Percentiles rank a stretch among this genome's conserved stretches.
Conservation (phyloP, 208 protist genomes). For the Crithidia mellificae region DNA sequence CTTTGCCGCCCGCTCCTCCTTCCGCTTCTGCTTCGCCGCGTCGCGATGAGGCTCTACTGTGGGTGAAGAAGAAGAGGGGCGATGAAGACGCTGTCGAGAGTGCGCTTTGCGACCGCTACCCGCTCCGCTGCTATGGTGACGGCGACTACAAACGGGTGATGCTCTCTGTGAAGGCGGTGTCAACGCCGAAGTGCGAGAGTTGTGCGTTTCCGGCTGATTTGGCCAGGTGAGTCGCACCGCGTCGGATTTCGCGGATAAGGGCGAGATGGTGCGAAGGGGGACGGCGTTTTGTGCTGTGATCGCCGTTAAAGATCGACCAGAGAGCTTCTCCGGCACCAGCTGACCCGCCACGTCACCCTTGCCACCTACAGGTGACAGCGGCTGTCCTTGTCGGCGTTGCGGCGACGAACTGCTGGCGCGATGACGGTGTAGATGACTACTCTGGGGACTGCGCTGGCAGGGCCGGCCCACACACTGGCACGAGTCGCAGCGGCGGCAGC, state of each 20-base stretch:
- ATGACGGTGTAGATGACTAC: no score
- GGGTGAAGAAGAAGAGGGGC: not conserved
- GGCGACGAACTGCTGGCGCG: no score
- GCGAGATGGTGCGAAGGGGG: not conserved
- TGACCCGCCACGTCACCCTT: no score
- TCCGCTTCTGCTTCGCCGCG: not conserved
- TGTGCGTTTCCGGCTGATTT: slow-evolving; percentile 8
- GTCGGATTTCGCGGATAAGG: not conserved
- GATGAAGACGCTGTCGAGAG: not conserved
- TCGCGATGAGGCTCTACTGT: not conserved
- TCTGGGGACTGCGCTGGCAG: not conserved
- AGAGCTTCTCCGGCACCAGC: no score
- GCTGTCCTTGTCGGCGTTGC: no score
- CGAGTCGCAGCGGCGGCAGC: slow-evolving; percentile 19
- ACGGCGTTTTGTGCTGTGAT: not conserved
- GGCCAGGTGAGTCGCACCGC: slow-evolving; percentile 29
- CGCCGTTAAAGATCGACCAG: no score
- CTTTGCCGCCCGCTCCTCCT: not conserved
- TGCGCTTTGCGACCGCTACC: not conserved
- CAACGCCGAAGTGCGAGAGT: not conserved
- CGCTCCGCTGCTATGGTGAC: not conserved
- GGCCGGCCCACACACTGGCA: slow-evolving; percentile 16
- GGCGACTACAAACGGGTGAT: not conserved
- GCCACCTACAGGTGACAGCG: no score
- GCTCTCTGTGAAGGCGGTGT: not conserved